Percentiles rank a stretch among this genome's conserved stretches.
Conservation (phyloP, 2,329 filamentous ascomycete species). For the Camptophora hylomeconis region DNA sequence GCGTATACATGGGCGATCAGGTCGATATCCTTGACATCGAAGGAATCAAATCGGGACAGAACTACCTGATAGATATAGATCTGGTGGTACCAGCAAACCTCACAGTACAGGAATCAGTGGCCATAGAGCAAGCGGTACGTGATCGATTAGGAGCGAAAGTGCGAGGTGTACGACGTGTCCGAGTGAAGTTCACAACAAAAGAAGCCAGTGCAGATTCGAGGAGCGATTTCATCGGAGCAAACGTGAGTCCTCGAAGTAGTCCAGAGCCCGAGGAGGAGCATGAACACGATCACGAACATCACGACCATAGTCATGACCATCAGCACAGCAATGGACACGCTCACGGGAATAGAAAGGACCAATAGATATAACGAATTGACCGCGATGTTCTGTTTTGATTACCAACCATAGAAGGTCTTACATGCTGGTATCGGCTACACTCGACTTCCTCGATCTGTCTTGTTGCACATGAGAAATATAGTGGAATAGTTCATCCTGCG, state of each 20-base stretch:
- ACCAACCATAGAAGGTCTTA: too few relatives aligned
- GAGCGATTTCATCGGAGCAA: constrained; percentile 65
- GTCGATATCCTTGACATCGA: constrained; percentile 66
- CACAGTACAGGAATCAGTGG: constrained; percentile 57
- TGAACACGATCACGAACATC: constrained; percentile 31
- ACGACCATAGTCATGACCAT: constrained; percentile 28
- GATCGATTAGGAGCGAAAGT: constrained; percentile 62
- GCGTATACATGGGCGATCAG: constrained; percentile 39
- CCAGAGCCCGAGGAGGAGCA: constrained; percentile 48
- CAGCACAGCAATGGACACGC: constrained; percentile 8
- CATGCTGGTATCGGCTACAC: too few relatives aligned
- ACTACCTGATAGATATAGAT: constrained; percentile 85
- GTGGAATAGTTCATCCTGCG: too few relatives aligned
- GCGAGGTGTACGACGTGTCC: constrained; percentile 69
- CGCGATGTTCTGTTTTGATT: too few relatives aligned
- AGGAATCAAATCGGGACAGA: constrained; percentile 91
- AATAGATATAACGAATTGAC: too few relatives aligned
- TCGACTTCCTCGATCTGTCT: too few relatives aligned
- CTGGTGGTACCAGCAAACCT: constrained; percentile 64
- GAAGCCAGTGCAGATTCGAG: constrained; percentile 49
- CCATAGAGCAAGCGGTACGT: constrained; percentile 61
- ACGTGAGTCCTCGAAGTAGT: constrained; percentile 43
- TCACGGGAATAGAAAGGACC: constrained; percentile 6
- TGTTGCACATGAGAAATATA: too few relatives aligned
- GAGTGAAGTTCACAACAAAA: constrained; percentile 67